Conservation (phyloP, 352 stramenopile genomes). For the Phytophthora ramorum region DNA sequence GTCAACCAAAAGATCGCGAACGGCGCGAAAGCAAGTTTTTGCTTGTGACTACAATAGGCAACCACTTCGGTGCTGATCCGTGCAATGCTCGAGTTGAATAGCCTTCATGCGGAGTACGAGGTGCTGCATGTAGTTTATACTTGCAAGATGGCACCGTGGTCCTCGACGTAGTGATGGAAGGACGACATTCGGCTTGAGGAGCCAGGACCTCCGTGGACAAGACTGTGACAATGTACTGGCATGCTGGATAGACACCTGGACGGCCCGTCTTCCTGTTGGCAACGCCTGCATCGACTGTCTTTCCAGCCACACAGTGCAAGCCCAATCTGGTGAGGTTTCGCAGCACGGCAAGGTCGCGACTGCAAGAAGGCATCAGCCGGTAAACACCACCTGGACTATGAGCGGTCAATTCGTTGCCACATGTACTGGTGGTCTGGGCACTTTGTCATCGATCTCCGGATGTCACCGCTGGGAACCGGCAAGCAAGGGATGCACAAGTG, state of each 20-base stretch:
- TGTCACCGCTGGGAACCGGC: no score
- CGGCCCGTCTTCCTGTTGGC: conserved; percentile 1
- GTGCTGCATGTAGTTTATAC: neutral
- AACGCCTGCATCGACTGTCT: neutral
- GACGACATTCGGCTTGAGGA: conserved; percentile 17
- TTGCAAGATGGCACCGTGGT: neutral
- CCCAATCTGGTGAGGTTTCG: conserved; percentile 23
- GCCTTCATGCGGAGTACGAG: neutral
- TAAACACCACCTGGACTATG: no score
- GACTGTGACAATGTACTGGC: conserved; percentile 1
- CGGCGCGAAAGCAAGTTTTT: neutral
- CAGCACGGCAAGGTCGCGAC: conserved; percentile 14
- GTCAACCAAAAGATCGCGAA: neutral
- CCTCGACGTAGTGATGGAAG: neutral
- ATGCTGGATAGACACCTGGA: conserved; percentile 17
- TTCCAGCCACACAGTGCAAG: conserved; percentile 5
- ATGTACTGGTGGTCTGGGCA: no score
- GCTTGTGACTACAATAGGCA: neutral
- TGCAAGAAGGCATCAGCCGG: no score
- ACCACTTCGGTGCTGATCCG: neutral
- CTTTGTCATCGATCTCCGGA: no score
- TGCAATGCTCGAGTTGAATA: neutral
- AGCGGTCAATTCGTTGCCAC: no score
- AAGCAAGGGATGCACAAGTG: no score
- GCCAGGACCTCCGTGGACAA: conserved; percentile 9